Percentiles rank a stretch among this genome's conserved stretches.
phyloP scores from a whole-genome alignment of 1,284 basidiomycete genomes.

The Xerocomus cyaneibrunnescens region DNA sequence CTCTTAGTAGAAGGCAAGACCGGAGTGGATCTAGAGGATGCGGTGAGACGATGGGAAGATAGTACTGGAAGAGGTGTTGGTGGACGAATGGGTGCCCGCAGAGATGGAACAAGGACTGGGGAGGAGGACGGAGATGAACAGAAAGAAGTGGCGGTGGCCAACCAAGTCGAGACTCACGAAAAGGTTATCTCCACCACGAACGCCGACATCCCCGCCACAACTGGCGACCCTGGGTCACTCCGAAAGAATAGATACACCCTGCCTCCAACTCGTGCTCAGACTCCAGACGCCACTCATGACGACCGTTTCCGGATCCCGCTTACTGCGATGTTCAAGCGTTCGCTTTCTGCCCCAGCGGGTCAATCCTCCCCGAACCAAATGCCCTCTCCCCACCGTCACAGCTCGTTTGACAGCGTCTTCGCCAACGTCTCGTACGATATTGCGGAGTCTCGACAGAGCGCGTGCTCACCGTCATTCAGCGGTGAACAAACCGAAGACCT shows the following conservation, averaged over 20 bases:
- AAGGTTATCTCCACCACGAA: conserved; percentile 5
- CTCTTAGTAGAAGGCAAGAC: conserved; percentile 51
- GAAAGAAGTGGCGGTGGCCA: conserved; percentile 15
- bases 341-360: conserved; percentile 51
- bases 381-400: conserved; percentile 19
- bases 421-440: conserved; percentile 35
- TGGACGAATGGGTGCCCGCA: conserved; percentile 7
- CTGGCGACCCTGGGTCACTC: conserved; percentile 2
- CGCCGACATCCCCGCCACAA: neutral
- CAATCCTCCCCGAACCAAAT: conserved; percentile 19
- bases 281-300: conserved; percentile 33
- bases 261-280: conserved; percentile 31
- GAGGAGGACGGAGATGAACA: conserved; percentile 28
- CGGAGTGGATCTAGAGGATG: conserved; percentile 47
- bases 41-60: conserved; percentile 44
- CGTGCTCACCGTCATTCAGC: conserved; percentile 12
- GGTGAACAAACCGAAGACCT: conserved; percentile 26
- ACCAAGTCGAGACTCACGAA: conserved; percentile 12
- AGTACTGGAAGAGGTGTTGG: conserved; percentile 5
- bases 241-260: conserved; percentile 5
- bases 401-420: conserved; percentile 31
- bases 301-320: conserved; percentile 47
- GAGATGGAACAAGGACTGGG: conserved; percentile 1
- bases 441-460: conserved; percentile 18
- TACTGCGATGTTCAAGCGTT: conserved; percentile 60